phyloP scores from a whole-genome alignment of 2,329 filamentous ascomycete genomes.

The Coniella vitis region DNA sequence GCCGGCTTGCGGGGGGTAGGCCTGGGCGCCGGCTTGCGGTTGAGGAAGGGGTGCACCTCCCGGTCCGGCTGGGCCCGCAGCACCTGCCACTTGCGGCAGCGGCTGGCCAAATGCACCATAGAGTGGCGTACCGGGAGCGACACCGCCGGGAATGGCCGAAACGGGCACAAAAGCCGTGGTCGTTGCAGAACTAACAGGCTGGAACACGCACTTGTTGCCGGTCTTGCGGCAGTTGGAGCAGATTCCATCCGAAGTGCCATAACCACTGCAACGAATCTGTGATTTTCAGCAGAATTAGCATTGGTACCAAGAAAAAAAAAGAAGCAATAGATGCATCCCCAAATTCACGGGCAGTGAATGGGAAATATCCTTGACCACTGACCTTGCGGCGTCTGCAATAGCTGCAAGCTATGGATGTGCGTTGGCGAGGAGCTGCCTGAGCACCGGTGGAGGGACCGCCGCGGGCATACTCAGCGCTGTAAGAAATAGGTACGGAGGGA shows the following conservation, averaged over 20 bases:
- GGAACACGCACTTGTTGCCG: slow-evolving; percentile 55
- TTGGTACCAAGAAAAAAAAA: too few relatives aligned
- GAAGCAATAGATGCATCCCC: too few relatives aligned
- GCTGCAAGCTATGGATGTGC: slow-evolving; percentile 53
- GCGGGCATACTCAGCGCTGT: slow-evolving; percentile 26
- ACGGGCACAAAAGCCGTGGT: slow-evolving; percentile 54
- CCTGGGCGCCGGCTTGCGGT: slow-evolving; percentile 15
- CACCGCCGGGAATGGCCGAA: slow-evolving; percentile 50
- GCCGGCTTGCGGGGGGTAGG: slow-evolving; percentile 17
- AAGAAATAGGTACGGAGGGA: slow-evolving; percentile 26
- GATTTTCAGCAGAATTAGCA: too few relatives aligned
- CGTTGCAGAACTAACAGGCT: slow-evolving; percentile 49
- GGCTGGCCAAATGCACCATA: slow-evolving; percentile 54
- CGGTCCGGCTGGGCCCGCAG: slow-evolving; percentile 8
- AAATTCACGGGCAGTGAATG: too few relatives aligned
- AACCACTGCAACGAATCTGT: slow-evolving; percentile 56
- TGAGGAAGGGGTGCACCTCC: slow-evolving; percentile 14
- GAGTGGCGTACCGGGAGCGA: slow-evolving; percentile 49
- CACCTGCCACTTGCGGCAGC: slow-evolving; percentile 25
- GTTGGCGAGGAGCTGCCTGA: slow-evolving; percentile 49
- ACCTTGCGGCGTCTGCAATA: slow-evolving; percentile 59
- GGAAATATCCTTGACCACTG: too few relatives aligned
- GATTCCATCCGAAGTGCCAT: slow-evolving; percentile 51
- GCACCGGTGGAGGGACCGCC: slow-evolving; percentile 32
- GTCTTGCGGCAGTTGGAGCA: slow-evolving; percentile 56